These are phyloP conservation scores for Hygrocybe punicea DNA, from an alignment of 768 basidiomycete genomes.

Conservation along the genomic window DNA sequence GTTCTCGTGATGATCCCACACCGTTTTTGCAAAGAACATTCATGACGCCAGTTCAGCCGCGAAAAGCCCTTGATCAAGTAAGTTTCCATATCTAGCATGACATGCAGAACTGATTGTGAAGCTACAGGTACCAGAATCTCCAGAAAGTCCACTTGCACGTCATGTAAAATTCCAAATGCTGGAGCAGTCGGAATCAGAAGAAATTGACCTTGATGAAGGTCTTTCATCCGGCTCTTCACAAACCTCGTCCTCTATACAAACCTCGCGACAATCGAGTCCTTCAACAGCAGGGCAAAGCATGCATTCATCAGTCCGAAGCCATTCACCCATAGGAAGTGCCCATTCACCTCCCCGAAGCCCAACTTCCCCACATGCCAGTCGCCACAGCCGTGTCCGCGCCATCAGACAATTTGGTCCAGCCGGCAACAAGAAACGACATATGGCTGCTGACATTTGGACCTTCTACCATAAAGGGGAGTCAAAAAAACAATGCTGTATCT, in stretches of 20 bases:
- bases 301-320: too few species aligned
- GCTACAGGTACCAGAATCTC: too few species aligned
- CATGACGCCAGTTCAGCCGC: neutral
- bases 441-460: neutral
- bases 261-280: too few species aligned
- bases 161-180: too few species aligned
- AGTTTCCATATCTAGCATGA: too few species aligned
- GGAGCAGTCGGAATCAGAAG: too few species aligned
- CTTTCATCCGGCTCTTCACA: too few species aligned
- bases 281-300: too few species aligned
- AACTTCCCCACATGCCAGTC: neutral
- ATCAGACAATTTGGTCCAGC: neutral
- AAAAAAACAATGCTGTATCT: conserved; percentile 1
- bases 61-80: neutral
- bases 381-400: neutral
- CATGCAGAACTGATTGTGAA: too few species aligned
- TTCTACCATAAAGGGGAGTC: neutral
- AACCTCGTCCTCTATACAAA: too few species aligned
- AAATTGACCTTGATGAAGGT: too few species aligned
- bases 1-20: neutral
- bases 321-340: neutral
- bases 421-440: neutral
- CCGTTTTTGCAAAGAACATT: neutral
- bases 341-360: neutral
- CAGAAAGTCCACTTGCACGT: too few species aligned